phyloP scores from a whole-genome alignment of 23 red algal genomes.

The Gracilaria caudata region DNA sequence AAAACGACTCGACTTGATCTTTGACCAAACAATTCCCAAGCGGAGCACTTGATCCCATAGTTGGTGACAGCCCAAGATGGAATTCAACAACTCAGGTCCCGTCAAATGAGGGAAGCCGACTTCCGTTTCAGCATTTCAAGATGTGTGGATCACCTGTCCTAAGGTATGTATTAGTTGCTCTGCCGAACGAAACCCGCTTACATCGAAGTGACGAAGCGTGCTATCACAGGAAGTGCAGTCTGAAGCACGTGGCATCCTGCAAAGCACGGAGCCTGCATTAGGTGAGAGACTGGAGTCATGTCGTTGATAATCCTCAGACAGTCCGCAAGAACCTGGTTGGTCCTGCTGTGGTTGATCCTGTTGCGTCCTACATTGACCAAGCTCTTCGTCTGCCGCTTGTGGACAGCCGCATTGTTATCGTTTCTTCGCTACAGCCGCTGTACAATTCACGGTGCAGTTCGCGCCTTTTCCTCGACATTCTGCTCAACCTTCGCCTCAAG shows the following conservation, averaged over 20 bases:
- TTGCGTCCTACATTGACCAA: too few relatives aligned
- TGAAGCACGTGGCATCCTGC: conserved; percentile 50
- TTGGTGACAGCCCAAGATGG: too few relatives aligned
- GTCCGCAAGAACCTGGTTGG: conserved; percentile 25
- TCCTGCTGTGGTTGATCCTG: conserved; percentile 36
- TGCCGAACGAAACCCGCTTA: background rate
- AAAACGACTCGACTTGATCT: too few relatives aligned
- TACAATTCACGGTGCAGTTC: background rate
- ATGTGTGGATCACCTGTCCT: too few relatives aligned
- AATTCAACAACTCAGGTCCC: too few relatives aligned
- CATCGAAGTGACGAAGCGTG: conserved; percentile 52
- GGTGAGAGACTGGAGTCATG: conserved; percentile 11
- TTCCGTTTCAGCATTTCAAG: too few relatives aligned
- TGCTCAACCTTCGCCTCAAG: conserved; percentile 25
- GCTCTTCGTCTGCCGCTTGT: conserved; percentile 26
- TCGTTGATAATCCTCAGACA: conserved; percentile 31
- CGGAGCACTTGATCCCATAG: too few relatives aligned
- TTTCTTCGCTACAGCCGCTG: background rate
- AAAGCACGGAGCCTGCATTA: conserved; percentile 18
- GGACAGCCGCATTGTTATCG: conserved; percentile 11
- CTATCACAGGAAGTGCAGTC: conserved; percentile 71
- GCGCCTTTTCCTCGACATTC: conserved; percentile 18
- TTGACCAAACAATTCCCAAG: too few relatives aligned
- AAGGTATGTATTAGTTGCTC: conserved; percentile 16
- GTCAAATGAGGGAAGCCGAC: too few relatives aligned